A percentile compares a stretch with the other conserved stretches of the same genome.
phyloP scores from a whole-genome alignment of 352 stramenopile species.

The Poterioochromonas sp. region DNA sequence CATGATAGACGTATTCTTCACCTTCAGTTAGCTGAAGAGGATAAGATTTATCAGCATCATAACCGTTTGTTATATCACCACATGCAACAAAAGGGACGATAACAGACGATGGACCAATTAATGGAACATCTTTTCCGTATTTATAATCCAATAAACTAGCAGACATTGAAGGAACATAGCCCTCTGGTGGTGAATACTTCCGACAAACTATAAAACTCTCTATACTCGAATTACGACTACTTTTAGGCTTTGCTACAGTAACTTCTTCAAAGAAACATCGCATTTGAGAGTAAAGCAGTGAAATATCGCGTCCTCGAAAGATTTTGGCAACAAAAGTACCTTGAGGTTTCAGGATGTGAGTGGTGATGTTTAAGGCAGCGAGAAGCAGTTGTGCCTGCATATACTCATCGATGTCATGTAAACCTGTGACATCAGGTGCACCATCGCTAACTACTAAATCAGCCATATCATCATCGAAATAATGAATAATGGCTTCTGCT shows the following conservation, averaged over 20 bases:
- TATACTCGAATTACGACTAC: slow-evolving; percentile 85
- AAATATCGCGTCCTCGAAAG: slow-evolving; percentile 91
- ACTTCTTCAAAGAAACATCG: slow-evolving; percentile 88
- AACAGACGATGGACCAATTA: not conserved
- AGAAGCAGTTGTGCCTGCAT: slow-evolving; percentile 90
- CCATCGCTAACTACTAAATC: slow-evolving; percentile 97
- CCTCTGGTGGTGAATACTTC: slow-evolving; percentile 58
- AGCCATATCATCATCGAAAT: slow-evolving; percentile 81
- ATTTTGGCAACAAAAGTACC: slow-evolving; percentile 99
- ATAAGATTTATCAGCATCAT: slow-evolving; percentile 56
- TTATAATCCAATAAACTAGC: not conserved
- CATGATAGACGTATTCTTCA: slow-evolving; percentile 36
- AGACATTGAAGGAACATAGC: slow-evolving; percentile 6
- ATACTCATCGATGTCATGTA: slow-evolving; percentile 98
- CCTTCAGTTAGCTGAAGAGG: slow-evolving; percentile 32
- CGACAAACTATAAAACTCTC: slow-evolving; percentile 93
- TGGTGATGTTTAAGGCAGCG: slow-evolving; percentile 93
- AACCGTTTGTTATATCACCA: slow-evolving; percentile 68
- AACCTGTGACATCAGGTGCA: slow-evolving; percentile 96
- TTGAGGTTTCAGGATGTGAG: slow-evolving; percentile 76
- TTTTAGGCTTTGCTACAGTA: slow-evolving; percentile 89
- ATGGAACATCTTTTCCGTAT: not conserved
- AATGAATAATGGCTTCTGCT: slow-evolving; percentile 82
- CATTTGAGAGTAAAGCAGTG: slow-evolving; percentile 88
- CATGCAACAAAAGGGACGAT: slow-evolving; percentile 78